Base-by-base conservation (phyloP, 768 basidiomycete genomes). In the Lyophyllum semitale region DNA sequence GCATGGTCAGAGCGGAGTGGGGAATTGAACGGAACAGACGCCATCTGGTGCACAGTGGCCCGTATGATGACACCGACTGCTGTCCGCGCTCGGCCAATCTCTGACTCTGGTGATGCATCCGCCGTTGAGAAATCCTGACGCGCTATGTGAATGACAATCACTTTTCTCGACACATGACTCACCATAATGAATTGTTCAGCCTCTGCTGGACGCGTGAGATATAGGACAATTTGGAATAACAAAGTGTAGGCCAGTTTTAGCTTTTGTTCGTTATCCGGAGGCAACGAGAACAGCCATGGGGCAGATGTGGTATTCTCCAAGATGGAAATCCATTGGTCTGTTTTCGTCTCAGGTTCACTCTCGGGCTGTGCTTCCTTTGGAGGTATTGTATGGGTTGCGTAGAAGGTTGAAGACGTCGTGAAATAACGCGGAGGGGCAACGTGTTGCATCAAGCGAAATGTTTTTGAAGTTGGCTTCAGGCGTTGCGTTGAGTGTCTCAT, bases 161-260 rank as follows among this genome's bases (percentile, higher is more conserved):
- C 51, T 22, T 23, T 17, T 25, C 35, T 18, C 23, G 38, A 15
- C 37, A 2, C 20, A 40, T 17, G 11, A 61, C 66, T 55, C 30
- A 65, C 68, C 38, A 55, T 38, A 8, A 67, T 47, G 43, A 61
- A 65, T 20, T 65, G 64, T 40, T 62, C 58, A 2, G 60, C 60
- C 35, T 57, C 55, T 17, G 54, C 48, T 12, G 66, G 60, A 9
- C 66, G 60, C 35, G 58, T 59, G 18, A 69, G 61, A 46, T 68
- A 69, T 9, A 68, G 27, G 22, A 67, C 59, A 8, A 68, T 63
- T 58, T 66, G 67, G 53, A 67, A 62, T 5, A 69, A 46, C 13
- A 69, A 50, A 2, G 60, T 61, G 49, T 67, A 68, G 1, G 67
- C 54, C 40, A 63, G 53, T 1, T 57, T 53, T 25, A 69, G 26